These are phyloP conservation scores for Rhizopus arrhizus DNA, from an alignment of 371 early-diverging fungal genomes.

Conservation along the genomic window DNA sequence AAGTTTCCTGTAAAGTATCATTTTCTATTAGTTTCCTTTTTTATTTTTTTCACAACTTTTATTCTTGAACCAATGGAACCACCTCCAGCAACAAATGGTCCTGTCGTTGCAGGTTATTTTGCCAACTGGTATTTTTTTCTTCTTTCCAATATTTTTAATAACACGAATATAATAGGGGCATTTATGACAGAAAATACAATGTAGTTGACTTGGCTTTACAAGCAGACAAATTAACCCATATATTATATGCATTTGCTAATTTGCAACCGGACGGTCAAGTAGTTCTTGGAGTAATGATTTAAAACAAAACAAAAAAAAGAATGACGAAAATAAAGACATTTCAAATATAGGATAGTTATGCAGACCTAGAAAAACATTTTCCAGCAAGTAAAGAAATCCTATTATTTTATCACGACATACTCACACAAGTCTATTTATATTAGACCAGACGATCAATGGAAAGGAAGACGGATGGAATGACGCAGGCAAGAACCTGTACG, in stretches of 20 bases:
- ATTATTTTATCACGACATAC: not conserved
- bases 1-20: no score
- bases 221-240: conserved; percentile 71
- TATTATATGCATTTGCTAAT: conserved; percentile 91
- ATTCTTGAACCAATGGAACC: conserved; percentile 13
- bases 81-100: conserved; percentile 38
- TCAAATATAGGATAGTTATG: conserved; percentile 42
- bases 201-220: conserved; percentile 60
- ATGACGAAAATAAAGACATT: not conserved
- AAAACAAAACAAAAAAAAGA: not conserved
- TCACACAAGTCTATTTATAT: no score
- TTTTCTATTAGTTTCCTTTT: not conserved
- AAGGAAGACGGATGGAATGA: conserved; percentile 65
- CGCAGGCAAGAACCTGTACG: conserved; percentile 66
- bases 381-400: conserved; percentile 29
- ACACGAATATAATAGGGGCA: conserved; percentile 52
- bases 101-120: conserved; percentile 44
- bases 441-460: conserved; percentile 48
- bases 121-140: conserved; percentile 32
- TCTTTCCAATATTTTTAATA: not conserved
- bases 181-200: conserved; percentile 72
- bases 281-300: conserved; percentile 52
- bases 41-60: not conserved
- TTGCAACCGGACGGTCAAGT: conserved; percentile 68
- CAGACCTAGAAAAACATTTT: conserved; percentile 53